phyloP scores from a whole-genome alignment of 2,329 filamentous ascomycete genomes.

The Metarhizium guizhouense region DNA sequence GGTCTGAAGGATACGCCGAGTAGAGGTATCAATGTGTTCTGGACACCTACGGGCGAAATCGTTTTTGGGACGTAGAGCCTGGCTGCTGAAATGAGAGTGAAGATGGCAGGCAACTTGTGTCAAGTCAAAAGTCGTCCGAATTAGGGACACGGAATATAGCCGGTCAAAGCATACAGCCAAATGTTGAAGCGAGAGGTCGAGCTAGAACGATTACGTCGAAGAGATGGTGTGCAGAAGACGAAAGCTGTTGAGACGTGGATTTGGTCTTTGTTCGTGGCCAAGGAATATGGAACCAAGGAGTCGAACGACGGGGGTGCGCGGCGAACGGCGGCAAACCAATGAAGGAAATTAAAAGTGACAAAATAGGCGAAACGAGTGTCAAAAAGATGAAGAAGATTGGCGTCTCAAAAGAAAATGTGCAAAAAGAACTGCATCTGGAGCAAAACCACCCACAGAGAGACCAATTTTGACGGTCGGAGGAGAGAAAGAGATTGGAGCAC shows the following conservation, averaged over 20 bases:
- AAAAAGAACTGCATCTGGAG: slow-evolving; percentile 20
- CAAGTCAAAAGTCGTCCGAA: slow-evolving; percentile 6
- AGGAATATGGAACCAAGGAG: neutral
- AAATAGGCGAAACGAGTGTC: slow-evolving; percentile 24
- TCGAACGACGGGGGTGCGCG: slow-evolving; percentile 2
- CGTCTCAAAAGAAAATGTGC: slow-evolving; percentile 17
- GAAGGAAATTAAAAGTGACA: slow-evolving; percentile 23
- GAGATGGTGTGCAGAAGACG: neutral
- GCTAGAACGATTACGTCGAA: slow-evolving; percentile 9
- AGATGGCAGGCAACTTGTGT: slow-evolving; percentile 1
- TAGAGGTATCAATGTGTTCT: neutral
- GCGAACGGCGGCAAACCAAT: slow-evolving; percentile 15
- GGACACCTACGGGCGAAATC: neutral
- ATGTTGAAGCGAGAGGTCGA: slow-evolving; percentile 8
- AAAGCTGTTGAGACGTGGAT: neutral
- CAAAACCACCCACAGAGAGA: slow-evolving; percentile 13
- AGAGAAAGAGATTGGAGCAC: slow-evolving; percentile 12
- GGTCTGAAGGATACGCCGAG: neutral
- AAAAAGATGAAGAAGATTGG: slow-evolving; percentile 15
- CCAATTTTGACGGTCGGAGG: slow-evolving; percentile 18
- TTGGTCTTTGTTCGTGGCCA: neutral
- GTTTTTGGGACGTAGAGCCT: neutral
- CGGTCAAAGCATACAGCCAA: slow-evolving; percentile 2
- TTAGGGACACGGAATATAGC: slow-evolving; percentile 1
- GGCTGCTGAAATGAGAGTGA: neutral